A percentile compares a stretch with the other conserved stretches of the same genome.
Conservation (phyloP, 2,329 filamentous ascomycete genomes). For the Botrytis galanthina region DNA sequence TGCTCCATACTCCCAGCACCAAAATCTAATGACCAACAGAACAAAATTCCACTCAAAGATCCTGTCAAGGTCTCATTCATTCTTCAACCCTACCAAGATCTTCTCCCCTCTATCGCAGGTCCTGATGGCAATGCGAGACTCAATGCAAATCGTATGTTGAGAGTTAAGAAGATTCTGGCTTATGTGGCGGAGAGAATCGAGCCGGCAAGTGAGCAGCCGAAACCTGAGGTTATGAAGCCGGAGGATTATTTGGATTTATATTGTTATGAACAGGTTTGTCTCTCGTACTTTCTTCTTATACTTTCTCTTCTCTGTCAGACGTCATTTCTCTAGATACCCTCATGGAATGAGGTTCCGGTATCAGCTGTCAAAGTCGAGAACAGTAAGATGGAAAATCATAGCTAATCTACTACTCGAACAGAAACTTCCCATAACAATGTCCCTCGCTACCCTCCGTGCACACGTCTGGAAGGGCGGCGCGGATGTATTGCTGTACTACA, state of each 20-base stretch:
- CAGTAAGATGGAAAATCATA: not conserved
- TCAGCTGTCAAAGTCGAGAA: not conserved
- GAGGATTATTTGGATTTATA: constrained; percentile 95
- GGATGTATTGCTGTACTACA: constrained; percentile 88
- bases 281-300: constrained; percentile 1
- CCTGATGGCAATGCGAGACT: constrained; percentile 81
- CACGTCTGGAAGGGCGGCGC: constrained; percentile 95
- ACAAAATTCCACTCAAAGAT: constrained; percentile 82
- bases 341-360: not conserved
- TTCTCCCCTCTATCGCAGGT: constrained; percentile 70
- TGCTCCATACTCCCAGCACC: not conserved
- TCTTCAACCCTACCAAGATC: constrained; percentile 74
- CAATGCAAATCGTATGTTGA: constrained; percentile 95
- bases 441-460: constrained; percentile 84
- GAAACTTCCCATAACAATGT: constrained; percentile 75
- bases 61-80: constrained; percentile 94
- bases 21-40: constrained; percentile 48
- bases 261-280: constrained; percentile 81
- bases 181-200: constrained; percentile 95
- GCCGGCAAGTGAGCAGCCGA: constrained; percentile 56
- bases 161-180: constrained; percentile 88
- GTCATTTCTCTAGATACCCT: not conserved
- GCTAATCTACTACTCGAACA: constrained; percentile 18
- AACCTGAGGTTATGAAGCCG: constrained; percentile 63
- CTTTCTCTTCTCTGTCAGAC: not conserved